Conservation (phyloP, 192 early-diverging fungal species). For the Obelidium mucronatum region DNA sequence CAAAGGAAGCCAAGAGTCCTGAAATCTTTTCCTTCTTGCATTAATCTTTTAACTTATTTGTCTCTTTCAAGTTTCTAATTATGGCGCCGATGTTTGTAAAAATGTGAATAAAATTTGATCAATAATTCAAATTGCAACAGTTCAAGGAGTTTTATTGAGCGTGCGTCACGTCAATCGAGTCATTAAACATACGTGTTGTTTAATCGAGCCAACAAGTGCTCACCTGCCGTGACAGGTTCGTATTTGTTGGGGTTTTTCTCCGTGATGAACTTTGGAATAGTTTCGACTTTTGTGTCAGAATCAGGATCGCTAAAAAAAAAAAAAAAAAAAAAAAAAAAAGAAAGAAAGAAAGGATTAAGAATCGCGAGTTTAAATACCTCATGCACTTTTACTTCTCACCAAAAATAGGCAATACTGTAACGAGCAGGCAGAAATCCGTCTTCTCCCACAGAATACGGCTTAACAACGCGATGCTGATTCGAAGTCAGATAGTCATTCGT, state of each 20-base stretch:
- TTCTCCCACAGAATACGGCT: conserved; percentile 22
- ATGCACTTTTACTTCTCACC: too few relatives aligned
- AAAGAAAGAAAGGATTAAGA: too few relatives aligned
- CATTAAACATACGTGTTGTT: conserved; percentile 28
- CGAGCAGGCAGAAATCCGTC: conserved; percentile 16
- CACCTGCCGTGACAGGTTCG: conserved; percentile 16
- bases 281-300: conserved; percentile 6
- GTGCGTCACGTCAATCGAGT: too few relatives aligned
- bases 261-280: conserved; percentile 20
- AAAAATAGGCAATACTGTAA: conserved; percentile 37
- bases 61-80: too few relatives aligned
- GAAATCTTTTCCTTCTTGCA: conserved; percentile 21
- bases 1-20: conserved; percentile 19
- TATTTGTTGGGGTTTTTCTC: conserved; percentile 18
- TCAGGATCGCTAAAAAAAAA: conserved; percentile 37
- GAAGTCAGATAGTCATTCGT: conserved; percentile 58
- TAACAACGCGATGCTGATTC: conserved; percentile 62
- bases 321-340: too few relatives aligned
- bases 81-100: too few relatives aligned
- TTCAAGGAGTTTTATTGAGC: too few relatives aligned
- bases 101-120: too few relatives aligned
- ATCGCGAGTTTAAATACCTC: too few relatives aligned
- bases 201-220: conserved; percentile 27
- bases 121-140: too few relatives aligned
- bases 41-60: too few relatives aligned